A percentile compares a stretch with the other conserved stretches of the same genome.
These are phyloP conservation scores for Syzygium jambos DNA, from an alignment of 345 rosid species.

Conservation along the genomic window DNA sequence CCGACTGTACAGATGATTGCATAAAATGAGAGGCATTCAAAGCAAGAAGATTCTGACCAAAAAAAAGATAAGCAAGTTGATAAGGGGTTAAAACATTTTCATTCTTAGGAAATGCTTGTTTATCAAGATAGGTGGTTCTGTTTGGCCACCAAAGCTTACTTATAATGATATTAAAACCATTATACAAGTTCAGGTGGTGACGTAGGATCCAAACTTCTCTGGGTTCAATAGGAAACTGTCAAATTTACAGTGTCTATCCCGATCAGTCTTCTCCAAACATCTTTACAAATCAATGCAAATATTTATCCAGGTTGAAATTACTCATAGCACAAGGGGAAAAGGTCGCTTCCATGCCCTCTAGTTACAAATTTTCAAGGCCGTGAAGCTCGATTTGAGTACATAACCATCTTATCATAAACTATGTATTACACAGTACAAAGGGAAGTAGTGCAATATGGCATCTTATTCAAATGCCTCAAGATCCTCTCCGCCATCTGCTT, in stretches of 20 bases:
- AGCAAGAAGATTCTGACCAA: neutral
- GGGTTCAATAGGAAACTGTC: neutral
- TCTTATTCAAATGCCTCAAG: constrained; percentile 63
- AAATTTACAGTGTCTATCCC: neutral
- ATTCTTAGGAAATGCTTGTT: neutral
- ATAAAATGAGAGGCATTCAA: neutral
- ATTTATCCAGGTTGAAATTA: neutral
- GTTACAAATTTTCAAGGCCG: neutral
- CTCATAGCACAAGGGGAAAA: neutral
- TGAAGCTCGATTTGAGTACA: neutral
- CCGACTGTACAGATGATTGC: neutral
- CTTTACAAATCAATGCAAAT: neutral
- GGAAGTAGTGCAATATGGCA: constrained; percentile 44
- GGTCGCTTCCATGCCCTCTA: neutral
- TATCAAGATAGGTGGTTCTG: neutral
- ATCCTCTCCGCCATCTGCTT: constrained; percentile 84
- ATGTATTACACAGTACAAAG: constrained; percentile 16
- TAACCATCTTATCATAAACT: neutral
- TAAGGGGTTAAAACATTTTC: neutral
- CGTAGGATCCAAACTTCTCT: neutral
- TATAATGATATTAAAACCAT: neutral
- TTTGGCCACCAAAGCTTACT: neutral
- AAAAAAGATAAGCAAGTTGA: neutral
- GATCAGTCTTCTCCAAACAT: neutral
- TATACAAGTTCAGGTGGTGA: neutral